phyloP scores from a whole-genome alignment of 1,284 basidiomycete species.

The Meripilus lineatus region DNA sequence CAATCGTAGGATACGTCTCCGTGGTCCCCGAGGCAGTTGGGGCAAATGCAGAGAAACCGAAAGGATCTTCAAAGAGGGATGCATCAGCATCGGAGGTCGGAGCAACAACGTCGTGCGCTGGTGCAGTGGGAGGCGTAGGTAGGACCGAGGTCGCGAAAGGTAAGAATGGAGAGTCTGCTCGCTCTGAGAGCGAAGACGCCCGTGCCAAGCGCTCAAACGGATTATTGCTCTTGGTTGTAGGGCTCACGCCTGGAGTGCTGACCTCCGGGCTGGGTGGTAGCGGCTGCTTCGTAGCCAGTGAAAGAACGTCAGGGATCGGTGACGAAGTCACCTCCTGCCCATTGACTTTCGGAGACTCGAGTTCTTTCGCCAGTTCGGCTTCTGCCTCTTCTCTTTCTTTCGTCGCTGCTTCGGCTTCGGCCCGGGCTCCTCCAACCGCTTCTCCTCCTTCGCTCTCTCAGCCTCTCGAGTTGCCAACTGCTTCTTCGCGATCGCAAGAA shows the following conservation, averaged over 20 bases:
- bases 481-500: slow-evolving; percentile 92
- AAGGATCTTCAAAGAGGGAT: slow-evolving; percentile 39
- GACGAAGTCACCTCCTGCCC: slow-evolving; percentile 31
- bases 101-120: slow-evolving; percentile 12
- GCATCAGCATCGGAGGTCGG: slow-evolving; percentile 11
- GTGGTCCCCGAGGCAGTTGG: slow-evolving; percentile 28
- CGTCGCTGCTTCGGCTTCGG: slow-evolving; percentile 46
- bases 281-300: slow-evolving; percentile 61
- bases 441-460: slow-evolving; percentile 66
- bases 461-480: slow-evolving; percentile 85
- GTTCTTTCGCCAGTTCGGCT: slow-evolving; percentile 39
- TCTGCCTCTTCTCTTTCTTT: slow-evolving; percentile 58
- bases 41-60: slow-evolving; percentile 51
- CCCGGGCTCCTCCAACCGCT: slow-evolving; percentile 63
- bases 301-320: slow-evolving; percentile 41
- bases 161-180: slow-evolving; percentile 54
- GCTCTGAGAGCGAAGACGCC: slow-evolving; percentile 38
- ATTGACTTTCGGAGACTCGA: slow-evolving; percentile 18
- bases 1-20: slow-evolving; percentile 18
- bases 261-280: slow-evolving; percentile 59
- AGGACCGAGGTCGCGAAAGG: slow-evolving; percentile 39
- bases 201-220: slow-evolving; percentile 82
- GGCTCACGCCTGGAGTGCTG: slow-evolving; percentile 28
- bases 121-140: slow-evolving; percentile 23
- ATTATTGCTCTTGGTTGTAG: slow-evolving; percentile 76